Conservation (phyloP, 345 rosid genomes). For the Populus euphratica region DNA sequence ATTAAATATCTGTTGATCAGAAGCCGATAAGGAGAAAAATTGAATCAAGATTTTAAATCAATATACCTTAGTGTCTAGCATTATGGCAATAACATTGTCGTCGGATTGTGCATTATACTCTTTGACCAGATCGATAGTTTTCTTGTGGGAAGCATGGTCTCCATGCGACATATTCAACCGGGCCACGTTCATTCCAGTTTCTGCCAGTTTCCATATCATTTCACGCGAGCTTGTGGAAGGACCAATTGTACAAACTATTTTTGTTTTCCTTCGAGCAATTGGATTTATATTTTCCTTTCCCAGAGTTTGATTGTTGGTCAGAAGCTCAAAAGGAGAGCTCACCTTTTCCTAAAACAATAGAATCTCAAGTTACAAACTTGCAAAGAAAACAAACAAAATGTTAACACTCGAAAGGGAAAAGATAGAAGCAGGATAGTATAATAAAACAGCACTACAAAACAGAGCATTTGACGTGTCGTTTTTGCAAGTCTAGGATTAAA, state of each 20-base stretch:
- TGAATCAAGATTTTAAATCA: not conserved
- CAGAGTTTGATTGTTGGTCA: constrained; percentile 20
- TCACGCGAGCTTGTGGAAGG: constrained; percentile 92
- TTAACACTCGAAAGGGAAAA: not conserved
- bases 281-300: constrained; percentile 30
- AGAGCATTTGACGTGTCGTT: not conserved
- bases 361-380: constrained; percentile 2
- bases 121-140: constrained; percentile 76
- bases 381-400: not conserved
- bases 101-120: constrained; percentile 81
- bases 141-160: constrained; percentile 86
- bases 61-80: constrained; percentile 92
- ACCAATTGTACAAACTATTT: constrained; percentile 92
- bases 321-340: constrained; percentile 35
- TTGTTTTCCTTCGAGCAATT: constrained; percentile 62
- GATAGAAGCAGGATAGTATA: not conserved
- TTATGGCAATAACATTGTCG: constrained; percentile 79
- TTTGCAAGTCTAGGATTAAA: not conserved
- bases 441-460: not conserved
- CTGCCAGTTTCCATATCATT: constrained; percentile 97
- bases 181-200: constrained; percentile 91
- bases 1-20: not conserved
- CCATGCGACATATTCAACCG: constrained; percentile 97
- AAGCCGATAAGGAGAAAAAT: not conserved
- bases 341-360: constrained; percentile 37